A percentile compares a stretch with the other conserved stretches of the same genome.
These are phyloP conservation scores for Yarrowia osloensis DNA, from an alignment of 805 yeast species.

Conservation along the genomic window DNA sequence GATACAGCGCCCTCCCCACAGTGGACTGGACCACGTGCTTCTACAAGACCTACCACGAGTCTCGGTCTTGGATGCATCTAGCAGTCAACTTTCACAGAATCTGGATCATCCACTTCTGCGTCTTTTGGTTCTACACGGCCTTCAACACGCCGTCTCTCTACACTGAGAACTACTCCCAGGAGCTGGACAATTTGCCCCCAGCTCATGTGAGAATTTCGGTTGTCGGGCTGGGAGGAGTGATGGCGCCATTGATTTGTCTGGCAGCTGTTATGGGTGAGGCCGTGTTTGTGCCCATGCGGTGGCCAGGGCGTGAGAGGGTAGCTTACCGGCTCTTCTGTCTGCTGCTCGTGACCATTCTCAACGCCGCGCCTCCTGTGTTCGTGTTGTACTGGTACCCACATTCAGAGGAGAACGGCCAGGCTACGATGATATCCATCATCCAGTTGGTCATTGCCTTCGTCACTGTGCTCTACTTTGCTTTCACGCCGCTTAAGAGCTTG, in stretches of 20 bases:
- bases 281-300: constrained; percentile 93
- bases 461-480: constrained; percentile 81
- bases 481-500: constrained; percentile 95
- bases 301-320: constrained; percentile 99
- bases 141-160: constrained; percentile 90
- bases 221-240: constrained; percentile 86
- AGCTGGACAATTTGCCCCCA: constrained; percentile 78
- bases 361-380: constrained; percentile 55
- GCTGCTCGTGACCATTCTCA: constrained; percentile 54
- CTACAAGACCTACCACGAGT: constrained; percentile 81
- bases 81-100: constrained; percentile 95
- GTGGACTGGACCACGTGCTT: constrained; percentile 70
- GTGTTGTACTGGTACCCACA: constrained; percentile 48
- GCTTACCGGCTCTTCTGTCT: constrained; percentile 82
- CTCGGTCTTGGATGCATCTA: constrained; percentile 96
- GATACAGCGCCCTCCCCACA: constrained; percentile 57
- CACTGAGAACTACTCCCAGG: constrained; percentile 82
- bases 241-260: constrained; percentile 80
- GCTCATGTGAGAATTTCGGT: constrained; percentile 92
- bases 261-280: constrained; percentile 89
- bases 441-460: constrained; percentile 63
- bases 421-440: constrained; percentile 55
- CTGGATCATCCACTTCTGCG: constrained; percentile 88
- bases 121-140: constrained; percentile 94
- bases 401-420: constrained; percentile 46